Conservation (phyloP, 2,329 filamentous ascomycete species). For the Neopestalotiopsis sp. region DNA sequence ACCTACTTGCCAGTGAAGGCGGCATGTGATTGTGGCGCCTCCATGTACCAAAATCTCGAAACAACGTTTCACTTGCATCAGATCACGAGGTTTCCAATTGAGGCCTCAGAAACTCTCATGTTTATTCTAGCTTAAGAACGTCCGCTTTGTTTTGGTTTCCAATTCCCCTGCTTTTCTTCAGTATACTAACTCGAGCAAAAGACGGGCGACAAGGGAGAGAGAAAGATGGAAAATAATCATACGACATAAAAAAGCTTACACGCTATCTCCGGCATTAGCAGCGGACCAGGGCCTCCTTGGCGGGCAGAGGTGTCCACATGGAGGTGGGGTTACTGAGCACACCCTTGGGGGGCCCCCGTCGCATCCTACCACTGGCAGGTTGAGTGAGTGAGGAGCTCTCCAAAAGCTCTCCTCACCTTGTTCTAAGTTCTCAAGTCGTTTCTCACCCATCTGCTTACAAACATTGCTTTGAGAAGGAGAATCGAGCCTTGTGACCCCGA, state of each 20-base stretch:
- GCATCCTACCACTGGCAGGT: not conserved
- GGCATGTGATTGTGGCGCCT: not conserved
- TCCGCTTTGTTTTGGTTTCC: no score
- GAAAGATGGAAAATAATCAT: not conserved
- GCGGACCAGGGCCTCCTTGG: slow-evolving; percentile 13
- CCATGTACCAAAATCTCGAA: not conserved
- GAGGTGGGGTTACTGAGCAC: not conserved
- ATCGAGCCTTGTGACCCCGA: not conserved
- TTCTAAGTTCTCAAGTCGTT: not conserved
- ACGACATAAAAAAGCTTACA: not conserved
- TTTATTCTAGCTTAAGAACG: no score
- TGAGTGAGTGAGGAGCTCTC: not conserved
- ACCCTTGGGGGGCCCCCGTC: not conserved
- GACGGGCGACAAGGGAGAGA: not conserved
- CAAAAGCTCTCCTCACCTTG: not conserved
- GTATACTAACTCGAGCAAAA: no score
- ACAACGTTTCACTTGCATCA: not conserved
- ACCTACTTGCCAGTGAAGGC: not conserved
- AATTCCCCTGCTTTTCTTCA: no score
- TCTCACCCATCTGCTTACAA: not conserved
- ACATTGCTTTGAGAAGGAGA: not conserved
- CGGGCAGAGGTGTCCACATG: slow-evolving; percentile 2
- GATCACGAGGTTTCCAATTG: not conserved
- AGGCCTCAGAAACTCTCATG: not conserved
- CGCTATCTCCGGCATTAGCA: slow-evolving; percentile 11